Evolutionary conservation across 2,329 filamentous ascomycete genomes (phyloP).

Genomic region (Nigrospora oryzae): DNA sequence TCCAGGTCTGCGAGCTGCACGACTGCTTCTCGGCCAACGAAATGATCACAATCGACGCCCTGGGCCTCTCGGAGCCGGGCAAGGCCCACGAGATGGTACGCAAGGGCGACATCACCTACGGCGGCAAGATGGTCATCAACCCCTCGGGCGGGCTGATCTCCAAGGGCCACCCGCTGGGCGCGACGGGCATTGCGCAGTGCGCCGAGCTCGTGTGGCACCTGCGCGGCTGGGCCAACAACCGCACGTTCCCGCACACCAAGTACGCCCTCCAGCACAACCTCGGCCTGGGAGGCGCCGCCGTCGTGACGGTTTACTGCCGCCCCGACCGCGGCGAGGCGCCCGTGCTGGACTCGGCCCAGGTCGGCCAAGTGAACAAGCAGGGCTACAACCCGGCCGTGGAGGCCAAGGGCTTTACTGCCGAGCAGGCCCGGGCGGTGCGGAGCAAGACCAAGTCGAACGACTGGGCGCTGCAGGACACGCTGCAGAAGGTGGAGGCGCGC

Average conservation of each 20-base stretch:
- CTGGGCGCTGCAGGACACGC: conserved; percentile 72
- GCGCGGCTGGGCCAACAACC: conserved; percentile 91
- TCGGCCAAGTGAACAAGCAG: conserved; percentile 59
- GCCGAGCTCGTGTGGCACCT: conserved; percentile 94
- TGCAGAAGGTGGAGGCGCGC: conserved; percentile 64
- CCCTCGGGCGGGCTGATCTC: conserved; percentile 91
- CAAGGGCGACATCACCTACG: conserved; percentile 83
- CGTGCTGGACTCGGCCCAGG: conserved; percentile 50
- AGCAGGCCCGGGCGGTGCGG: conserved; percentile 63
- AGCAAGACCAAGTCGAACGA: conserved; percentile 56
- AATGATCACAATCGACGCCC: conserved; percentile 80
- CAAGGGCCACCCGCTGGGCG: conserved; percentile 91
- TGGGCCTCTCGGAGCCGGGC: conserved; percentile 69
- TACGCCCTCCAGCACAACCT: conserved; percentile 87
- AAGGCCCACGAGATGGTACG: conserved; percentile 91
- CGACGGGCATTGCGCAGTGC: conserved; percentile 91
- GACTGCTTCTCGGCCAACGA: conserved; percentile 97
- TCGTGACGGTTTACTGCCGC: conserved; percentile 82
- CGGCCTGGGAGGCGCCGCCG: conserved; percentile 81
- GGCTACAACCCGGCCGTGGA: conserved; percentile 90
- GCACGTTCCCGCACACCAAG: conserved; percentile 58
- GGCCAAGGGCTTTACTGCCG: conserved; percentile 79
- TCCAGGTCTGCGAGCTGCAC: conserved; percentile 85
- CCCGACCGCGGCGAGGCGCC: conserved; percentile 64
- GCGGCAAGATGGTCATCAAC: conserved; percentile 76